A percentile compares a stretch with the other conserved stretches of the same genome.
These are phyloP conservation scores for Diaporthe caulivora DNA, from an alignment of 2,329 filamentous ascomycete genomes.

Conservation along the genomic window DNA sequence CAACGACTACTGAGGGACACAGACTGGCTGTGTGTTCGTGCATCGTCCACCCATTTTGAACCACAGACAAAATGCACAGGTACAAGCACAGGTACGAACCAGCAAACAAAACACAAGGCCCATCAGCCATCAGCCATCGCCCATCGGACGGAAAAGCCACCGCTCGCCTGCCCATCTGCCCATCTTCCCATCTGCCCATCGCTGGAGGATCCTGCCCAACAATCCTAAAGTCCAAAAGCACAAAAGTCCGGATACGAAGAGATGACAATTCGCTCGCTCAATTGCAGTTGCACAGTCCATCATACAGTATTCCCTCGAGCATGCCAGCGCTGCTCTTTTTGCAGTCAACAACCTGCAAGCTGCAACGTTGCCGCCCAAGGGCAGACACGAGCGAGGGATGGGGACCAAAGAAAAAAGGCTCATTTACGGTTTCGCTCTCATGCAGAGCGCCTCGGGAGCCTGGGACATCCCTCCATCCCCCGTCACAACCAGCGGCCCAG, in stretches of 20 bases:
- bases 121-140: constrained; percentile 4
- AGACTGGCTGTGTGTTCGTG: not conserved
- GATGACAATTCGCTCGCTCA: not conserved
- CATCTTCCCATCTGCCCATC: too few species aligned
- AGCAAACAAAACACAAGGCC: constrained; percentile 19
- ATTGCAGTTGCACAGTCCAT: not conserved
- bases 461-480: constrained; percentile 24
- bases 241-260: constrained; percentile 8
- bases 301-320: not conserved
- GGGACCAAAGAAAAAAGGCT: not conserved
- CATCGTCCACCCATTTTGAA: constrained; percentile 3
- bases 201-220: not conserved
- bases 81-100: constrained; percentile 16
- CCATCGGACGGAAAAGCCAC: constrained; percentile 12
- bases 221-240: too few species aligned
- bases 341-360: not conserved
- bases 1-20: too few species aligned
- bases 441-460: constrained; percentile 15
- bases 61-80: constrained; percentile 20
- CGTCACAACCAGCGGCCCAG: constrained; percentile 28
- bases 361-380: constrained; percentile 26
- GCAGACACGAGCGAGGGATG: not conserved
- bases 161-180: not conserved
- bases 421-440: constrained; percentile 17
- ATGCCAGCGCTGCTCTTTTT: not conserved